Conservation (phyloP, 2,329 filamentous ascomycete species). For the Aspergillus tamarii region DNA sequence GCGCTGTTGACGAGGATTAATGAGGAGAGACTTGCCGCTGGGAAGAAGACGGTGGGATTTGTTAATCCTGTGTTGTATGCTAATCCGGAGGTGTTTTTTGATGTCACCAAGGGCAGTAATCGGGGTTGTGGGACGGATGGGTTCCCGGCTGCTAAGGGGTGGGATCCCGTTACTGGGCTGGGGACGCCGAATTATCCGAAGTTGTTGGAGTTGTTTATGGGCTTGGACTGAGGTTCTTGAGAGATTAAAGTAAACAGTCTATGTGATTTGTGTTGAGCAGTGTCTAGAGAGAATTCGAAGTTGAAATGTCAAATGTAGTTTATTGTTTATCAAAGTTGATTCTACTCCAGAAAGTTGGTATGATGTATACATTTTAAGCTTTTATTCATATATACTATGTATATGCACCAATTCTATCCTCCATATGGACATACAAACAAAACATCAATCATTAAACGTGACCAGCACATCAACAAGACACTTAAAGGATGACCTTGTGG, state of each 20-base stretch:
- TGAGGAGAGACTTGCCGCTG: constrained; percentile 54
- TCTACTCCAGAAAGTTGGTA: neutral
- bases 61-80: constrained; percentile 50
- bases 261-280: too few relatives aligned
- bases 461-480: constrained; percentile 18
- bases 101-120: constrained; percentile 36
- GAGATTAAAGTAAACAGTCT: too few relatives aligned
- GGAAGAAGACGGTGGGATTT: constrained; percentile 57
- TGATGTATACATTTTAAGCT: neutral
- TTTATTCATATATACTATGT: constrained; percentile 6
- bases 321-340: too few relatives aligned
- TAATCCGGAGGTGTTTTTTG: constrained; percentile 36
- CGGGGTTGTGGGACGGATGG: constrained; percentile 34
- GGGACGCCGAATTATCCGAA: constrained; percentile 29
- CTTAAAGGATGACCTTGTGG: constrained; percentile 51
- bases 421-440: neutral
- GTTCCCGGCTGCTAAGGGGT: constrained; percentile 31
- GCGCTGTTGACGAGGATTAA: constrained; percentile 60
- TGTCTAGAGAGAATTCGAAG: neutral
- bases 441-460: constrained; percentile 14
- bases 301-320: neutral
- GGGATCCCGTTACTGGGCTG: constrained; percentile 41
- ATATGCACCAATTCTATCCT: constrained; percentile 7
- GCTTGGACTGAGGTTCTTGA: neutral
- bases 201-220: neutral